A percentile compares a stretch with the other conserved stretches of the same genome.
These are phyloP conservation scores for Diaporthe sp. DNA, from an alignment of 2,329 filamentous ascomycete genomes.

Conservation along the genomic window DNA sequence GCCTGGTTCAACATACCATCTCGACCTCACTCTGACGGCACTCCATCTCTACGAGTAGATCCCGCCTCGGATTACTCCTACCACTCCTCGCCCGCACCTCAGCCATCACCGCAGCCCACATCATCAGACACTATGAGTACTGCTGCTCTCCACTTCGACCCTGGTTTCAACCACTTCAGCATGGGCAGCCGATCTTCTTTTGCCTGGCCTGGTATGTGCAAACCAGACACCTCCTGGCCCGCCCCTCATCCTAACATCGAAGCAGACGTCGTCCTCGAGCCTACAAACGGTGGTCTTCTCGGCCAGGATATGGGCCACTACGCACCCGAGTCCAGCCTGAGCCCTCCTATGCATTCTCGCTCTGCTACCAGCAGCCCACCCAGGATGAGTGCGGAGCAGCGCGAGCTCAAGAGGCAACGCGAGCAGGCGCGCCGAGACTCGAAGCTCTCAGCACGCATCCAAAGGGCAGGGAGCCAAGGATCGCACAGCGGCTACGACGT, in stretches of 20 bases:
- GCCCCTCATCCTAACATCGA: slow-evolving; percentile 28
- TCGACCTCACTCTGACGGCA: slow-evolving; percentile 41
- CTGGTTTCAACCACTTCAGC: slow-evolving; percentile 62
- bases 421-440: slow-evolving; percentile 71
- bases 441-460: slow-evolving; percentile 65
- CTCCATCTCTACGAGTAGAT: slow-evolving; percentile 52
- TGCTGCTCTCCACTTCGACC: slow-evolving; percentile 65
- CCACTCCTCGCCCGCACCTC: slow-evolving; percentile 29
- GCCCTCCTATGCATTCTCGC: slow-evolving; percentile 63
- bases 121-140: slow-evolving; percentile 53
- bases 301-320: slow-evolving; percentile 63
- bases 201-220: slow-evolving; percentile 62
- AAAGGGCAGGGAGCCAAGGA: slow-evolving; percentile 61
- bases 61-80: slow-evolving; percentile 48
- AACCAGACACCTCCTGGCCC: slow-evolving; percentile 1
- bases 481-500: slow-evolving; percentile 46
- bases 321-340: slow-evolving; percentile 65
- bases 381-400: slow-evolving; percentile 70
- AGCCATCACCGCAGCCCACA: slow-evolving; percentile 38
- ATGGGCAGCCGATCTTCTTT: slow-evolving; percentile 66
- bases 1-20: slow-evolving; percentile 49
- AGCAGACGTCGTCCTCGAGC: slow-evolving; percentile 49
- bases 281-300: slow-evolving; percentile 53
- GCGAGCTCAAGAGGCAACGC: slow-evolving; percentile 72
- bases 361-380: slow-evolving; percentile 72